Conservation (phyloP, 495 filamentous ascomycete genomes). For the Penicillium daleae region DNA sequence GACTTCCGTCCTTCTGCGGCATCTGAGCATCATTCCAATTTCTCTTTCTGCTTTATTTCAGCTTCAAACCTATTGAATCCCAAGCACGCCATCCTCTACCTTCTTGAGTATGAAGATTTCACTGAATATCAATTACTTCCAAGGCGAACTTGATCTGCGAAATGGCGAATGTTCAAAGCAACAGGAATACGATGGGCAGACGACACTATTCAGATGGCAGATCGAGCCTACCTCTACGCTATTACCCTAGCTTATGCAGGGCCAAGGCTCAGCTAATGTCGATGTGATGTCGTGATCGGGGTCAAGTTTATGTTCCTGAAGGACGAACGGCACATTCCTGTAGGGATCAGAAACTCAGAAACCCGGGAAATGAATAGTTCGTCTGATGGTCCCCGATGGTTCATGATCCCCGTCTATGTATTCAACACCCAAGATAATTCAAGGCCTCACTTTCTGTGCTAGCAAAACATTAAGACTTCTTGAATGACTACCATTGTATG, state of each 20-base stretch:
- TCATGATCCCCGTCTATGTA: background rate
- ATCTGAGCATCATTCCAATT: background rate
- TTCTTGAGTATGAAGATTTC: background rate
- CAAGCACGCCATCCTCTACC: slow-evolving; percentile 23
- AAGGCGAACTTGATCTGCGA: slow-evolving; percentile 21
- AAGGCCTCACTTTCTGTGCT: no score
- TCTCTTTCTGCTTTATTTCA: background rate
- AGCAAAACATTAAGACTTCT: no score
- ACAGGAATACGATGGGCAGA: slow-evolving; percentile 1
- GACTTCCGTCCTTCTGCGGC: background rate
- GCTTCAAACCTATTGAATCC: background rate
- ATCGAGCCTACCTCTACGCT: background rate
- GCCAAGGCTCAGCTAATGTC: slow-evolving; percentile 15
- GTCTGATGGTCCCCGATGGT: slow-evolving; percentile 3
- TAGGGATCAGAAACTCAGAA: slow-evolving; percentile 1
- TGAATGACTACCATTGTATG: background rate
- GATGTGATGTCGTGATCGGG: slow-evolving; percentile 23
- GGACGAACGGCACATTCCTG: background rate
- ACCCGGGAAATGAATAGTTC: slow-evolving; percentile 12
- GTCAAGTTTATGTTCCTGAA: slow-evolving; percentile 5
- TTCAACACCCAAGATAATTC: no score
- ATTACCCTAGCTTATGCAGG: background rate
- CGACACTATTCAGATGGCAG: background rate
- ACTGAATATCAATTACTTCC: slow-evolving; percentile 13
- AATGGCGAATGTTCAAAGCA: slow-evolving; percentile 17